Base-by-base conservation (phyloP, 2,329 filamentous ascomycete species). In the Tolypocladium amazonense region DNA sequence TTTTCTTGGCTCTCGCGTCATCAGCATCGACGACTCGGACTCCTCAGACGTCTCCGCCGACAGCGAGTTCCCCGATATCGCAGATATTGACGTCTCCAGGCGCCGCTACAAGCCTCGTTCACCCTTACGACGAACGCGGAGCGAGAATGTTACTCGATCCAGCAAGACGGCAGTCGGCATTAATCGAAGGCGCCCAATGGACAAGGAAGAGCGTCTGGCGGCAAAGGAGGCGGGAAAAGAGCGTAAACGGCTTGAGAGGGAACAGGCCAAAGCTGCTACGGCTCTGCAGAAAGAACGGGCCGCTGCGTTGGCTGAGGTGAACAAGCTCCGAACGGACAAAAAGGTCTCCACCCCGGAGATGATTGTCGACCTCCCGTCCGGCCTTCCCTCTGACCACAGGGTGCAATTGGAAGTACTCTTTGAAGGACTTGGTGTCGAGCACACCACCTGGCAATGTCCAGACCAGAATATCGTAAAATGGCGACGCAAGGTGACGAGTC, bases 281-380 rank as follows among this genome's bases (percentile, higher is more conserved):
- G 80, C 79, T 0, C 73, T 75, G 8, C 84, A 90, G 64, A 90
- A 87, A 66, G 81, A 86, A 63, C 77, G 78, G 3, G 84, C 83
- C 14, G 82, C 83, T 8, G 87, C 89, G 9, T 73, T 92, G 27
- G 84, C 84, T 3, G 85, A 89, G 63, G 88, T 86, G 50, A 93
- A 93, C 72, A 90, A 88, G 67, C 74, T 87, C 12, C 84, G 85
- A 57, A 85, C 83, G 0, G 86, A 91, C 73, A 91, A 90, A 73
- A 90, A 89, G 65, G 75, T 86, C 0, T 88, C 88, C 0, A 83
- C 85, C 0, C 81, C 81, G 0, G 89, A 94, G 70, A 93, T 94
- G 89, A 86, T 93, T 57, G 79, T 91, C 1, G 83, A 90, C 65
- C 75, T 93, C 30, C 82, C 89, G 0, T 72, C 74, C 0, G 80